Conservation (phyloP, 1,284 basidiomycete genomes). For the Volvariella volvacea region DNA sequence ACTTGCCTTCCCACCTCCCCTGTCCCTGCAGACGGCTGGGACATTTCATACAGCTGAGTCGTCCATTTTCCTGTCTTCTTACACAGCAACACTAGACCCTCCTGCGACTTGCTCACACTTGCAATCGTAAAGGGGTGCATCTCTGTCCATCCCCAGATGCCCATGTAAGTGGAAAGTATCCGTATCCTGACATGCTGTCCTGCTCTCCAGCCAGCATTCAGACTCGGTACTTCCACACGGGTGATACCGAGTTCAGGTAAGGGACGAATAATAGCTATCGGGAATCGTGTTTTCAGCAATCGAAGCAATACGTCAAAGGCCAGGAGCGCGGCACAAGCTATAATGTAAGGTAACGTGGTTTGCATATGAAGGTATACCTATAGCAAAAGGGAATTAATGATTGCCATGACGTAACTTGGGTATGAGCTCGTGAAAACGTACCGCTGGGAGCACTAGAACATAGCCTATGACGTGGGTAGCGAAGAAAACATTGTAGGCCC, state of each 20-base stretch:
- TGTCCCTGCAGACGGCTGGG: conserved; percentile 17
- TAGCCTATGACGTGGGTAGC: conserved; percentile 40
- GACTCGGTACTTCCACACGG: conserved; percentile 45
- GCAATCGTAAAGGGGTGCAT: conserved; percentile 78
- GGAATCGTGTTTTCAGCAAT: conserved; percentile 55
- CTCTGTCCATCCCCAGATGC: conserved; percentile 51
- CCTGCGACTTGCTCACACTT: conserved; percentile 28
- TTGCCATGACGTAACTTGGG: background rate
- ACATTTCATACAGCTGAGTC: conserved; percentile 38
- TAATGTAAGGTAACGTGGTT: conserved; percentile 38
- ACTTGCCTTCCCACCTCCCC: conserved; percentile 34
- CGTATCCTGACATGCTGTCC: conserved; percentile 77
- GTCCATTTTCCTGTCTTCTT: conserved; percentile 68
- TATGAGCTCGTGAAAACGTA: conserved; percentile 21
- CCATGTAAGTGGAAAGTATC: conserved; percentile 47
- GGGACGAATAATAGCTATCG: conserved; percentile 45
- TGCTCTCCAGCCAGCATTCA: conserved; percentile 73
- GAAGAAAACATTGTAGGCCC: conserved; percentile 51
- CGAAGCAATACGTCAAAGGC: conserved; percentile 60
- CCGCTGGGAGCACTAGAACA: conserved; percentile 36
- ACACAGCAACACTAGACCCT: conserved; percentile 53
- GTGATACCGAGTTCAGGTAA: conserved; percentile 53
- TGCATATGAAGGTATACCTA: conserved; percentile 40
- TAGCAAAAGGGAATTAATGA: conserved; percentile 2
- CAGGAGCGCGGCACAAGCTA: conserved; percentile 48